A percentile compares a stretch with the other conserved stretches of the same genome.
These are phyloP conservation scores for Tulasnella sp. DNA, from an alignment of 768 basidiomycete species.

Conservation along the genomic window DNA sequence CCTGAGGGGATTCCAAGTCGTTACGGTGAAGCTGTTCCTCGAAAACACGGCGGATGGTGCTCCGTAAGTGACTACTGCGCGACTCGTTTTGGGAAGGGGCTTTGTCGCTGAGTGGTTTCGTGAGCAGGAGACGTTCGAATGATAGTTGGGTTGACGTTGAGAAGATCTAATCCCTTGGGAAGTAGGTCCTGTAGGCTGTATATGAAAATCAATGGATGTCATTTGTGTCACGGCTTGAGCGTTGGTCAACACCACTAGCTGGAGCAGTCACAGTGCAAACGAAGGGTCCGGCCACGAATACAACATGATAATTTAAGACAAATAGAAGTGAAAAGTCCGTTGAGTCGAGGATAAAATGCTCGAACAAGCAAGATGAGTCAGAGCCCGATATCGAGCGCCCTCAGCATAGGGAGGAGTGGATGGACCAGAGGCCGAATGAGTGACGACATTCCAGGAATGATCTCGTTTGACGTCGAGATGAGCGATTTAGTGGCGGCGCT, in stretches of 20 bases:
- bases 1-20: constrained; percentile 89
- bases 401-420: background rate
- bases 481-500: background rate
- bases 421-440: constrained; percentile 1
- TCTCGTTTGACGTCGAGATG: background rate
- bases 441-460: background rate
- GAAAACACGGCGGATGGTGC: background rate
- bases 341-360: background rate
- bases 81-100: background rate
- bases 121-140: constrained; percentile 1
- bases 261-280: no score
- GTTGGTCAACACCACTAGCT: no score
- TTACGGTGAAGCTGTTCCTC: constrained; percentile 70
- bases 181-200: background rate
- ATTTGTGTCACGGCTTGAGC: background rate
- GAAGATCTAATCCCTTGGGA: background rate
- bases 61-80: background rate
- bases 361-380: background rate
- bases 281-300: background rate
- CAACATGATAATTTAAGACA: constrained; percentile 9
- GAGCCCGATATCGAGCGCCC: background rate
- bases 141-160: constrained; percentile 21
- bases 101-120: constrained; percentile 5
- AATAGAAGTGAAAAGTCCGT: background rate
- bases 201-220: background rate